A percentile compares a stretch with the other conserved stretches of the same genome.
These are phyloP conservation scores for Phytomonas sp. DNA, from an alignment of 208 protist genomes.

Conservation along the genomic window DNA sequence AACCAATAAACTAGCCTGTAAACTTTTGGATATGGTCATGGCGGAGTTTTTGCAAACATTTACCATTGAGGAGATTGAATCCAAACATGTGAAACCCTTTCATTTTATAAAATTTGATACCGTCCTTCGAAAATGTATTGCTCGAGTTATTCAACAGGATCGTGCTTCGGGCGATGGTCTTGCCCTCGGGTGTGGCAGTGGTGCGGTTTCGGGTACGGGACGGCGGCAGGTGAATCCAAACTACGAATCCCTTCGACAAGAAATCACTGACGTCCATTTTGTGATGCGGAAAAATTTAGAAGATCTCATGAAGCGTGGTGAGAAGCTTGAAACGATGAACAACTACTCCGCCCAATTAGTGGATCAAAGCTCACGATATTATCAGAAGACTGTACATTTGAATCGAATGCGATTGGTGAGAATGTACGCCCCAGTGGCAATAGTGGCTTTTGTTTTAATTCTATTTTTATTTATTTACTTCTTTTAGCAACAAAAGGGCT, in stretches of 20 bases:
- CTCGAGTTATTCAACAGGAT: constrained; percentile 59
- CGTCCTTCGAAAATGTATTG: constrained; percentile 65
- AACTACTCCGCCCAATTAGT: constrained; percentile 76
- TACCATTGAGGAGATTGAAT: constrained; percentile 40
- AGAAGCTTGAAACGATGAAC: constrained; percentile 86
- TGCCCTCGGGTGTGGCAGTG: constrained; percentile 23
- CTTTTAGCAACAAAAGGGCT: constrained; percentile 22
- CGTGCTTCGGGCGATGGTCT: constrained; percentile 37
- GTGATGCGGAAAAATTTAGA: constrained; percentile 88
- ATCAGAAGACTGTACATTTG: constrained; percentile 80
- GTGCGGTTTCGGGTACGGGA: constrained; percentile 14
- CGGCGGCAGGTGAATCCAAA: constrained; percentile 65
- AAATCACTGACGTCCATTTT: constrained; percentile 85
- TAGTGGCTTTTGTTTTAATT: constrained; percentile 54
- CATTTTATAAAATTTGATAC: constrained; percentile 89
- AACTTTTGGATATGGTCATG: constrained; percentile 74
- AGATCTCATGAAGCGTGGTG: constrained; percentile 83
- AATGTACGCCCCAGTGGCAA: constrained; percentile 74
- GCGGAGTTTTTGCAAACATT: constrained; percentile 65
- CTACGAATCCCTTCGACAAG: constrained; percentile 69
- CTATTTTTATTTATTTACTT: constrained; percentile 84
- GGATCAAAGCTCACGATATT: constrained; percentile 75
- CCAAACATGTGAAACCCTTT: constrained; percentile 52
- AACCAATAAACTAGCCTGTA: constrained; percentile 72
- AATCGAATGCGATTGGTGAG: constrained; percentile 84